These are phyloP conservation scores for Mortierella hygrophila DNA, from an alignment of 192 early-diverging fungal species.

Conservation along the genomic window DNA sequence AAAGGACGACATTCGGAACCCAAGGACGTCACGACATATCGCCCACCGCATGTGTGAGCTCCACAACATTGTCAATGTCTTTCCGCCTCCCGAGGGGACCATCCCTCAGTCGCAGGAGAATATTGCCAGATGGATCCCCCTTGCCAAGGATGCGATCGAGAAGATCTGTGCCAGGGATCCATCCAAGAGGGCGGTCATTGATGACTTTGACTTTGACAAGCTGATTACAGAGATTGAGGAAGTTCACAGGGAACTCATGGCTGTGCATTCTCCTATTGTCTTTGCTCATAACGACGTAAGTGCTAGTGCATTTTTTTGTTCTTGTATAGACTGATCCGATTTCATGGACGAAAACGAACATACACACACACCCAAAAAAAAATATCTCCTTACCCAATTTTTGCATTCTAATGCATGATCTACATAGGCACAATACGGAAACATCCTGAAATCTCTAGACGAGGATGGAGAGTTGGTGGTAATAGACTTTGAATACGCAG, in stretches of 20 bases:
- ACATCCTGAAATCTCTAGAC: slow-evolving; percentile 75
- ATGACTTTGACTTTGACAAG: slow-evolving; percentile 60
- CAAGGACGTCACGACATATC: slow-evolving; percentile 75
- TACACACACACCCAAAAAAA: background rate
- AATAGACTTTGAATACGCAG: slow-evolving; percentile 88
- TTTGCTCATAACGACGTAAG: slow-evolving; percentile 91
- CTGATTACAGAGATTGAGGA: slow-evolving; percentile 65
- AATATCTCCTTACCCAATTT: background rate
- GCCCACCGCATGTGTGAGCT: slow-evolving; percentile 77
- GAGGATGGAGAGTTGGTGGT: slow-evolving; percentile 74
- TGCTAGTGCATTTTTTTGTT: background rate
- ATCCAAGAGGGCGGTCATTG: slow-evolving; percentile 27
- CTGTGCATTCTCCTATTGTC: slow-evolving; percentile 73
- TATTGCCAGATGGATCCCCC: slow-evolving; percentile 71
- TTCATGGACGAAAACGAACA: too few species aligned
- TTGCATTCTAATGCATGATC: background rate
- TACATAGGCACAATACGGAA: slow-evolving; percentile 84
- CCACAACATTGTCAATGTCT: slow-evolving; percentile 76
- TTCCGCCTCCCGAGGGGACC: slow-evolving; percentile 61
- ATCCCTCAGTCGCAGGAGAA: slow-evolving; percentile 77
- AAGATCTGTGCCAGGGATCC: slow-evolving; percentile 39
- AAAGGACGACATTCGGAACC: slow-evolving; percentile 75
- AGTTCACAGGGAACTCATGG: slow-evolving; percentile 51
- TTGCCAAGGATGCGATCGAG: slow-evolving; percentile 55
- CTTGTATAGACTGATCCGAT: background rate